Base-by-base conservation (phyloP, 2,329 filamentous ascomycete species). In the Ophiognomonia clavigignenti-juglandacearum region DNA sequence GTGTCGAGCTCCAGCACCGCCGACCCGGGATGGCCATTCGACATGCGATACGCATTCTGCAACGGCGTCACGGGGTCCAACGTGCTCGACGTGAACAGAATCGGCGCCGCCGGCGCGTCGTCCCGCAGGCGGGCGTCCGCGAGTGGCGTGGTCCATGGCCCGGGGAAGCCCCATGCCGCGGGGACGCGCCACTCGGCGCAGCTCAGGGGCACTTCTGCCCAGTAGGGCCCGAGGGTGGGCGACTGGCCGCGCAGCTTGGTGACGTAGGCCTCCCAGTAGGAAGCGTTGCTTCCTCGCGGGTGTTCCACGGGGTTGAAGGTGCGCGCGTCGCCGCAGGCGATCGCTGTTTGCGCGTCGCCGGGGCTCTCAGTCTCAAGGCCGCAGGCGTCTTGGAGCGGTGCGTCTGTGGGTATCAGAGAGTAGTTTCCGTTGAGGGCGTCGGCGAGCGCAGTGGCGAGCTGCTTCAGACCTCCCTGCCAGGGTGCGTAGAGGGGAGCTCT, bases 311-410 rank as follows among this genome's bases (percentile, higher is more conserved):
- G 4, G 50, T 48, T 23, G 58, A 43, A 43, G 58, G 47, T 3
- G 14, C 57, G 55, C 19, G 62, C 67, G 54, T 71, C 68, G 48
- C 59, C 55, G 56, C 69, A 72, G 18, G 63, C 45, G 4, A 69
- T 53, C 6, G 59, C 56, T 26, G 39, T 23, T 7, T 49, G 47
- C n/a, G 54, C 56, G 10, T 65, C 64, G 20, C n/a, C 4, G 35
- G 13, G 3, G 9, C 35, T 48, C 18, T 19, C 10, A 22, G 44
- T 24, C 20, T 43, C 34, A 32, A 39, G 31, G 27, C 42, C 39
- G 41, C 45, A 49, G 20, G 45, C 50, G 20, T 53, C 54, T 20
- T 50, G 47, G 7, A 47, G 26, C 11, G 37, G 11, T 19, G 39
- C 11, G 3, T 27, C 22, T 10, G 24, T 4, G 48, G 48, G 48